phyloP scores from a whole-genome alignment of 2,329 filamentous ascomycete genomes.

The Cladosporium sp. region DNA sequence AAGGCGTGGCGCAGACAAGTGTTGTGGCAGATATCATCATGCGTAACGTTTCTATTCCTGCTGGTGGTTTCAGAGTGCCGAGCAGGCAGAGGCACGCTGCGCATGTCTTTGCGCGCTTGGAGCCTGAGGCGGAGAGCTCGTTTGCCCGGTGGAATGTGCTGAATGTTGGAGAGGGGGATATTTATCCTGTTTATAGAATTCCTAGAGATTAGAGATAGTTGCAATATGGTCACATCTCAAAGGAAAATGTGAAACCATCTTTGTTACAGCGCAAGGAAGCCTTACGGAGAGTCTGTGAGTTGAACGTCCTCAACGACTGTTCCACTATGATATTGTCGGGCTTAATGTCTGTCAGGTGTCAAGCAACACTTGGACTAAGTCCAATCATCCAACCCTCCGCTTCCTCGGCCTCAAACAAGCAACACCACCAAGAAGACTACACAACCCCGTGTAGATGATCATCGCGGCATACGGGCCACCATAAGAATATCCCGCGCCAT shows the following conservation, averaged over 20 bases:
- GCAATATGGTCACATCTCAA: background rate
- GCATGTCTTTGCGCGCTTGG: constrained; percentile 39
- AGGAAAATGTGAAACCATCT: no score
- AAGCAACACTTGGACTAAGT: no score
- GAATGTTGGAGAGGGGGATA: constrained; percentile 38
- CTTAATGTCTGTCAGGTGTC: no score
- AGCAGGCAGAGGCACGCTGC: constrained; percentile 40
- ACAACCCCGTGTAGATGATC: constrained; percentile 46
- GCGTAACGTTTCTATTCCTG: constrained; percentile 22
- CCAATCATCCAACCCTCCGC: background rate
- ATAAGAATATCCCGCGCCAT: constrained; percentile 42
- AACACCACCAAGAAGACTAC: constrained; percentile 35
- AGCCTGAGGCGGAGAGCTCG: constrained; percentile 33
- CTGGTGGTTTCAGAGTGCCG: constrained; percentile 38
- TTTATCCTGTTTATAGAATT: constrained; percentile 37
- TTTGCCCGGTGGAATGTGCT: constrained; percentile 9
- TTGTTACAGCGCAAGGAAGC: no score
- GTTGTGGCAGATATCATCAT: constrained; percentile 30
- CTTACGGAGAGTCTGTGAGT: no score
- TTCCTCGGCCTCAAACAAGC: constrained; percentile 20
- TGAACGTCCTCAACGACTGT: no score
- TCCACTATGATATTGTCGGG: no score
- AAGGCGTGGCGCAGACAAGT: constrained; percentile 22
- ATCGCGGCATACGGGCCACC: constrained; percentile 45
- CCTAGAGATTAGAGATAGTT: background rate